Conservation (phyloP, 768 basidiomycete species). For the Naganishia friedmannii region DNA sequence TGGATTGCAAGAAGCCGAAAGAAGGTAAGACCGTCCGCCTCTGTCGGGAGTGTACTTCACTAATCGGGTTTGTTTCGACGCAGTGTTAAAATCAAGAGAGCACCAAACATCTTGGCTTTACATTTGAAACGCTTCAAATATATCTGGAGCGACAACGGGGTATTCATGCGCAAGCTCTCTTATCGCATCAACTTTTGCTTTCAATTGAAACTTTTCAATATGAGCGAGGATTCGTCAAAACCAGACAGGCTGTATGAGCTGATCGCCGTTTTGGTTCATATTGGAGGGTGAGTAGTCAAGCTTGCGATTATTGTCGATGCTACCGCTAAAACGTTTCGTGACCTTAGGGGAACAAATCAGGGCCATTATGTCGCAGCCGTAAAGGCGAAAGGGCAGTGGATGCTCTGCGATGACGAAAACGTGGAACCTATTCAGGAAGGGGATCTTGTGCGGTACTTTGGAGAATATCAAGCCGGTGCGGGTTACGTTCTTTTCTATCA, state of each 20-base stretch:
- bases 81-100: constrained; percentile 98
- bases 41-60: background rate
- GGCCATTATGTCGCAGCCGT: constrained; percentile 97
- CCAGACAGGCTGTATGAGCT: constrained; percentile 90
- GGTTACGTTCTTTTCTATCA: constrained; percentile 98
- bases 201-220: constrained; percentile 92
- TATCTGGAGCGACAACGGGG: constrained; percentile 53
- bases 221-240: constrained; percentile 85
- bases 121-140: constrained; percentile 99
- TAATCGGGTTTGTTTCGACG: background rate
- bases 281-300: constrained; percentile 74
- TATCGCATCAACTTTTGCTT: constrained; percentile 96
- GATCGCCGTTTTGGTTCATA: constrained; percentile 97
- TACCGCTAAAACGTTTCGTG: constrained; percentile 17
- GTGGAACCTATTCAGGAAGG: constrained; percentile 81
- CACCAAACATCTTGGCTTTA: constrained; percentile 90
- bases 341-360: constrained; percentile 85
- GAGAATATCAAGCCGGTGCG: constrained; percentile 72
- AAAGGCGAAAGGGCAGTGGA: constrained; percentile 77
- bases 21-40: constrained; percentile 62
- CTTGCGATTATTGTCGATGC: constrained; percentile 32
- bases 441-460: constrained; percentile 91
- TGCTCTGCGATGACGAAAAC: constrained; percentile 92
- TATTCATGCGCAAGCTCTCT: constrained; percentile 63
- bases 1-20: constrained; percentile 95